Conservation (phyloP, 306 rosid species). For the Castanospermum australe region DNA sequence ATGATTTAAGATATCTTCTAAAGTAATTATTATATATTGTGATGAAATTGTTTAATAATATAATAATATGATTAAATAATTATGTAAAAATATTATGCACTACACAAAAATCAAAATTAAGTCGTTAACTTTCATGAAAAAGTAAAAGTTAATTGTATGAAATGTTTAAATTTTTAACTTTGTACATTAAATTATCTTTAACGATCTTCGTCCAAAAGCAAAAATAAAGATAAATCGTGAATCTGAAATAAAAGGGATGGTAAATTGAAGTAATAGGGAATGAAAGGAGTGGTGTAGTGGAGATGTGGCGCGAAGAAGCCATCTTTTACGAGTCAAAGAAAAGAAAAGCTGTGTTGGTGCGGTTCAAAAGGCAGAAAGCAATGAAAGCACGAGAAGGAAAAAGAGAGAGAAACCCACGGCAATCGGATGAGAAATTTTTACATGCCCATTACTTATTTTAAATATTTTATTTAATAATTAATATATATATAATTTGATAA, state of each 20-base stretch:
- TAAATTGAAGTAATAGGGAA: not conserved
- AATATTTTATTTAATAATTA: too few relatives aligned
- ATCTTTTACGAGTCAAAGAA: not conserved
- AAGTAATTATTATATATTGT: too few relatives aligned
- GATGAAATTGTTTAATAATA: too few relatives aligned
- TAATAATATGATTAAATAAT: too few relatives aligned
- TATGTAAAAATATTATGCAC: too few relatives aligned
- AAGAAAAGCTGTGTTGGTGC: not conserved
- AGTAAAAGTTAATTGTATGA: not conserved
- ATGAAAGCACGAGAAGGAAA: not conserved
- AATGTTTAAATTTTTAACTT: not conserved
- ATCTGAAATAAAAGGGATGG: not conserved
- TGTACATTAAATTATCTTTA: not conserved
- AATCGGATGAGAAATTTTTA: not conserved
- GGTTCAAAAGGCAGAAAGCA: not conserved
- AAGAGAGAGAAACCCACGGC: not conserved
- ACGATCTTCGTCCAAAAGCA: not conserved
- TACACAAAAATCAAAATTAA: too few relatives aligned
- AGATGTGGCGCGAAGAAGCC: slow-evolving; percentile 25
- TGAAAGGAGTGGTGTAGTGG: not conserved
- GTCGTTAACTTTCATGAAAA: not conserved
- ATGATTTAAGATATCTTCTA: too few relatives aligned
- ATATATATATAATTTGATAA: too few relatives aligned
- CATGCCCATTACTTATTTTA: too few relatives aligned
- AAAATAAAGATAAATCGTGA: not conserved